Base-by-base conservation (phyloP, 306 rosid species). In the Calophaca sinica region DNA sequence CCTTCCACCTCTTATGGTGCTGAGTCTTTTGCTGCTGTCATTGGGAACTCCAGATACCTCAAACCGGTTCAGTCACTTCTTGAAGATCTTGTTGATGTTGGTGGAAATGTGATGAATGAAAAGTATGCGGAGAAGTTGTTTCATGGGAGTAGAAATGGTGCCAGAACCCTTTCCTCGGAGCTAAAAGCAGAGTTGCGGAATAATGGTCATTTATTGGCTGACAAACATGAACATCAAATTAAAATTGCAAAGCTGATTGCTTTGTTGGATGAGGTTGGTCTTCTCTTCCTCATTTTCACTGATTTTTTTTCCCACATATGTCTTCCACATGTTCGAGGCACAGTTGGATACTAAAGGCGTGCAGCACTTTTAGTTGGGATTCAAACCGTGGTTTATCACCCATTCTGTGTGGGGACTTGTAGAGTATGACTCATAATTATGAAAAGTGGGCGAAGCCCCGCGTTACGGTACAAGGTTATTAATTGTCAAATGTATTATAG, bases 1-100 rank as follows among this genome's bases (percentile, higher is more conserved):
- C 70, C 72, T 79, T 81, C 89, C 11, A 79, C 82, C 28, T 77
- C 87, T 29, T 87, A 79, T 59, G 85, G 86, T 11, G 55, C 83
- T 10, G 91, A 84, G 53, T 81, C 84, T 53, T 78, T 88, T 70
- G 82, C 81, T 58, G 35, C 87, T 39, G 48, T 81, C 48, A 72
- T 92, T 68, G 82, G 88, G 1, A 84, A 82, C 81, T 92, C 97
- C 2, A 82, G 86, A 26, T 92, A 86, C 71, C 81, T 89, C 38
- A 92, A 79, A 70, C 97, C 97, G 11, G 86, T 75, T 3, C 90
- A 86, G 55, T 80, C 89, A 52, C 96, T 92, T 63, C 86, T 92
- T 68, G 86, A 89, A 52, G 96, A 92, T 81, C 62, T 86, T 52
- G 89, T 86, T 78, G 81, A 64, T 80, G 84, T 89, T 33, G 88